Evolutionary conservation across 2,329 filamentous ascomycete species (phyloP).

Genomic region (Ceratocystis smalleyi): DNA sequence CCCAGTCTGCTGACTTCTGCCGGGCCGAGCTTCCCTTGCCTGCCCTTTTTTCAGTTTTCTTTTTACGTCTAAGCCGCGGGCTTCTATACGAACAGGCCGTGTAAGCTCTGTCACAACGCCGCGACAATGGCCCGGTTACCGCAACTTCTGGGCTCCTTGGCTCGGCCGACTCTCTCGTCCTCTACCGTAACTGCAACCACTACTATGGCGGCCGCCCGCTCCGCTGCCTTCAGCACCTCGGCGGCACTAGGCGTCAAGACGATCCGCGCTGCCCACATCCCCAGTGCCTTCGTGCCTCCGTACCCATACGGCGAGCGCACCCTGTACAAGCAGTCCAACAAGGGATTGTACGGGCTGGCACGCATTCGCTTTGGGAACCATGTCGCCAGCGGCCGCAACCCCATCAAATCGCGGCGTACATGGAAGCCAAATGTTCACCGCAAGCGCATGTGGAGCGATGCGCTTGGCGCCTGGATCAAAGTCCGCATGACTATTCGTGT

Average conservation of each 20-base stretch:
- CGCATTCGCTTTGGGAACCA: conserved; percentile 69
- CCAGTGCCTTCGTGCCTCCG: conserved; percentile 37
- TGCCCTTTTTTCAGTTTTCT: neutral
- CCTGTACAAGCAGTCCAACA: conserved; percentile 68
- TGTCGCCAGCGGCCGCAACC: conserved; percentile 51
- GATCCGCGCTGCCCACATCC: conserved; percentile 31
- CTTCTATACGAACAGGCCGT: neutral
- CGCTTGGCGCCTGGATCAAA: conserved; percentile 47
- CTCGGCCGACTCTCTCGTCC: neutral
- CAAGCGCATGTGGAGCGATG: conserved; percentile 50
- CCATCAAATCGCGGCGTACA: conserved; percentile 53
- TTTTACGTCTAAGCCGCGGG: neutral
- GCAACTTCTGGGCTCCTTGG: neutral
- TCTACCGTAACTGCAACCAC: neutral
- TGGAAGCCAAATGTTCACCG: conserved; percentile 63
- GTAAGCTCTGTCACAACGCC: neutral
- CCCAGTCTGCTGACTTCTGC: neutral
- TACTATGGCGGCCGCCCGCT: neutral
- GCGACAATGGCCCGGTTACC: conserved; percentile 6
- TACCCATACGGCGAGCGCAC: conserved; percentile 59
- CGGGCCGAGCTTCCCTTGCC: neutral
- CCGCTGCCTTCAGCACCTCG: conserved; percentile 26
- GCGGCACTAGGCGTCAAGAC: conserved; percentile 26
- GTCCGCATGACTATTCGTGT: conserved; percentile 55
- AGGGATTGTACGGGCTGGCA: conserved; percentile 53